phyloP scores from a whole-genome alignment of 306 rosid species.

The Prunus campanulata region DNA sequence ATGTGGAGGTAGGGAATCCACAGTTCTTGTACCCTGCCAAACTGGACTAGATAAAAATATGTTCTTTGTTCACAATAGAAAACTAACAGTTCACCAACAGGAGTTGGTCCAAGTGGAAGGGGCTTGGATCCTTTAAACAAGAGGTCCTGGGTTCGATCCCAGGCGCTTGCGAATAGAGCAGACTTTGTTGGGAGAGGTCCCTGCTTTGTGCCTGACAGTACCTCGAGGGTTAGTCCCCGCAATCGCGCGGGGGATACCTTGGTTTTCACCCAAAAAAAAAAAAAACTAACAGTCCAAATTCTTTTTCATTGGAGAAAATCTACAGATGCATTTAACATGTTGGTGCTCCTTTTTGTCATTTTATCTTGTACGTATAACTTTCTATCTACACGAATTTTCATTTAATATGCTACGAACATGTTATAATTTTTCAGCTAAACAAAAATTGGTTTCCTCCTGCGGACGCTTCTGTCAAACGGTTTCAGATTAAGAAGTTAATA shows the following conservation, averaged over 20 bases:
- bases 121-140: too few relatives aligned
- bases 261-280: too few relatives aligned
- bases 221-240: too few relatives aligned
- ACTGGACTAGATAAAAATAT: neutral
- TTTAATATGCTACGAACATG: neutral
- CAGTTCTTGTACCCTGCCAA: neutral
- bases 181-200: too few relatives aligned
- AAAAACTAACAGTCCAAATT: neutral
- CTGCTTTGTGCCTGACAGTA: too few relatives aligned
- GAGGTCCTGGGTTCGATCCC: too few relatives aligned
- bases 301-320: neutral
- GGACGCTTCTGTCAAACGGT: slow-evolving; percentile 72
- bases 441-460: slow-evolving; percentile 61
- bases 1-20: neutral
- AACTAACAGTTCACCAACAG: too few relatives aligned
- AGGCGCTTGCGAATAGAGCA: too few relatives aligned
- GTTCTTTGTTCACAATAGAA: neutral
- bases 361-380: neutral
- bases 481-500: slow-evolving; percentile 44
- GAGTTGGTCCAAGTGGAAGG: too few relatives aligned
- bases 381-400: neutral
- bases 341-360: neutral
- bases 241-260: too few relatives aligned
- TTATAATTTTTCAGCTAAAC: slow-evolving; percentile 43
- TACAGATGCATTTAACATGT: neutral